phyloP scores from a whole-genome alignment of 352 stramenopile species.

The Phytophthora boehmeriae region DNA sequence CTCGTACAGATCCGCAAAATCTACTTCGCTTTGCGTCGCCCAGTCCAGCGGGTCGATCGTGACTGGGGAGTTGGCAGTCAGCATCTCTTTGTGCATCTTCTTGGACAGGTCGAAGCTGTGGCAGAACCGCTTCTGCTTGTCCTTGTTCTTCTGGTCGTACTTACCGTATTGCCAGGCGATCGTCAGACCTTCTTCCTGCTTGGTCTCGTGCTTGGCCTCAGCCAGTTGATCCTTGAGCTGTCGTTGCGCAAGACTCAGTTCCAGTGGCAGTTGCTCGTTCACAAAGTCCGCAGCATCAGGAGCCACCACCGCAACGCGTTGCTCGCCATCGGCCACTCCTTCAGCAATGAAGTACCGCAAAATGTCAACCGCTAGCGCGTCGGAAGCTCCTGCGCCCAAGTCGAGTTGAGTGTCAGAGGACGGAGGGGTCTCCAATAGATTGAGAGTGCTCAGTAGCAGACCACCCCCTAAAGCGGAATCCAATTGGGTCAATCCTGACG shows the following conservation, averaged over 20 bases:
- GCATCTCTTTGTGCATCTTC: slow-evolving; percentile 56
- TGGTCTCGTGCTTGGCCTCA: slow-evolving; percentile 3
- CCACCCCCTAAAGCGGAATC: slow-evolving; percentile 63
- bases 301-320: slow-evolving; percentile 42
- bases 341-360: slow-evolving; percentile 72
- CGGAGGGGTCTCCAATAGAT: slow-evolving; percentile 48
- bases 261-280: slow-evolving; percentile 49
- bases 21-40: neutral
- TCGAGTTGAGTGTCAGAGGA: slow-evolving; percentile 4
- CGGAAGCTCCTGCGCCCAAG: slow-evolving; percentile 20
- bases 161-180: slow-evolving; percentile 86
- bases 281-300: slow-evolving; percentile 50
- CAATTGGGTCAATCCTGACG: slow-evolving; percentile 55
- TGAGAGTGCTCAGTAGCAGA: slow-evolving; percentile 54
- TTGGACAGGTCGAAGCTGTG: slow-evolving; percentile 78
- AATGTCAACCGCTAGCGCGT: slow-evolving; percentile 50
- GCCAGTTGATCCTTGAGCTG: slow-evolving; percentile 65
- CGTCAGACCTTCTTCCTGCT: slow-evolving; percentile 34
- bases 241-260: slow-evolving; percentile 71
- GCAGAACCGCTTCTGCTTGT: slow-evolving; percentile 52
- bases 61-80: slow-evolving; percentile 46
- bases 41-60: slow-evolving; percentile 28
- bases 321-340: slow-evolving; percentile 45
- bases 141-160: slow-evolving; percentile 35
- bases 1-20: slow-evolving; percentile 30